Percentiles rank a stretch among this genome's conserved stretches.
These are phyloP conservation scores for Bruguiera hainesii DNA, from an alignment of 441 rosid genomes.

Conservation along the genomic window DNA sequence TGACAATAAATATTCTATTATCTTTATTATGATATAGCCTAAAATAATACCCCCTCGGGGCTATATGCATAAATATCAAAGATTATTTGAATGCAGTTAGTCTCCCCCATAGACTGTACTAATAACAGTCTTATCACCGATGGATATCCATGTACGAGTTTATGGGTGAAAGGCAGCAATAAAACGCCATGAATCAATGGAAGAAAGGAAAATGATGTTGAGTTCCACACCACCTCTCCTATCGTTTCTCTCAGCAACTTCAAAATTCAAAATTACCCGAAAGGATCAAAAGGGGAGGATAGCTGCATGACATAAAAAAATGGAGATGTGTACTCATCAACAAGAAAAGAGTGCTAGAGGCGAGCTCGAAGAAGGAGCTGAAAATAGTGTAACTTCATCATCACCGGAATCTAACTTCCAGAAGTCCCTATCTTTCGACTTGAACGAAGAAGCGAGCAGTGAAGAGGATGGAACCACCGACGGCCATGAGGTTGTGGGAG, in stretches of 20 bases:
- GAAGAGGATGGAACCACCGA: constrained; percentile 10
- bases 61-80: background rate
- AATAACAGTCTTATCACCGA: no score
- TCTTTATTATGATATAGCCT: no score
- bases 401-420: constrained; percentile 13
- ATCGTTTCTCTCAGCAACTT: no score
- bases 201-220: no score
- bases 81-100: background rate
- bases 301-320: background rate
- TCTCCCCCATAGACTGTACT: no score
- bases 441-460: constrained; percentile 42
- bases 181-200: no score
- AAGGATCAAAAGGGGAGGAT: no score
- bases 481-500: constrained; percentile 11
- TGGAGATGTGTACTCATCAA: constrained; percentile 16
- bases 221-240: no score
- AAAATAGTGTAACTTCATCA: constrained; percentile 11
- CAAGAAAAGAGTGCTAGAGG: constrained; percentile 11
- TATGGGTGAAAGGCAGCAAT: no score
- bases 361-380: constrained; percentile 25
- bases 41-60: background rate
- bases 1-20: constrained; percentile 16
- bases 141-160: no score
- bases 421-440: constrained; percentile 37
- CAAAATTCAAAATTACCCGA: background rate